Evolutionary conservation across 2,329 filamentous ascomycete species (phyloP), one percentile per base, ranked within the genome.

Genomic region (Botrytis fragariae): DNA sequence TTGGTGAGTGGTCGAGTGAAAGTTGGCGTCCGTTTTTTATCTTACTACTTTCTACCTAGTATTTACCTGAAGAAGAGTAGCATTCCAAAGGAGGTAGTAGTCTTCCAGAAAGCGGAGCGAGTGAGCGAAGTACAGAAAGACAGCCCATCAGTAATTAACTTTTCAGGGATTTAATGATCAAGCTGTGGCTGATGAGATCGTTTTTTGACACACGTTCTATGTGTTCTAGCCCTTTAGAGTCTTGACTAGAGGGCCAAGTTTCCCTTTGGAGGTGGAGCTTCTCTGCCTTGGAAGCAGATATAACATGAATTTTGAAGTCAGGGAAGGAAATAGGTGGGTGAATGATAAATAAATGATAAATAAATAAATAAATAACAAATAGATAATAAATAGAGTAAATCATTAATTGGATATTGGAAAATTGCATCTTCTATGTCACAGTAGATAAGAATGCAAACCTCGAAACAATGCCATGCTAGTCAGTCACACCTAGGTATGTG

Each of bases 101-200:
- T n/a, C n/a, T 54, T 54, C n/a, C 51, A 18, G 18, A 29, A 29
- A 54, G 51, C 51, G 51, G n/a, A 54, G 51, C 51, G 51, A 29
- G 14, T 1, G 51, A 54, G 12, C 12, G n/a, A 18, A 18, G n/a
- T 54, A 8, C 14, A 54, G 45, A 37, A 12, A 61, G 59, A 25
- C 59, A 25, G 59, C 32, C 48, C 35, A 61, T 25, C 44, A 67
- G 37, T 45, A 51, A 25, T 69, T n/a, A 22, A 12, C 18, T 32
- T 32, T 22, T 42, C 35, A 39, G 67, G 48, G 67, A 20, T 35
- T 44, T 37, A 18, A 37, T 60, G 51, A 69, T 57, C 67, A 69
- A 69, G 48, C 32, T 69, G 67, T 69, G 67, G 67, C 64, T 68
- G 64, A 54, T 8, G 64, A n/a, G 44, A 68, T 68, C 45, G 64